Conservation (phyloP, 208 protist genomes). For the Trypanosomatidae sp. region DNA sequence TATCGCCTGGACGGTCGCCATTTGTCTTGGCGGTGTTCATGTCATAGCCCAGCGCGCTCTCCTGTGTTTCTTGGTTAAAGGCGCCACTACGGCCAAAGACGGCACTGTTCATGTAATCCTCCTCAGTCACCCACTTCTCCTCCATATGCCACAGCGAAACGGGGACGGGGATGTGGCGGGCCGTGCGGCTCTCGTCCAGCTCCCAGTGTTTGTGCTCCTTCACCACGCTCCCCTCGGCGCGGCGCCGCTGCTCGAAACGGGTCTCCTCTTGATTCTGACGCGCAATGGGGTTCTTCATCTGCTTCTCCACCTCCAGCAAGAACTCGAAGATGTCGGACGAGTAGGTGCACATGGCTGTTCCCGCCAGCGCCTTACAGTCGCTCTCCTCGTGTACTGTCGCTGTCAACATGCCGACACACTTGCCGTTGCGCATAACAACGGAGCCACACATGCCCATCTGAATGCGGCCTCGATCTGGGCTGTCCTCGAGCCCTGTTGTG, state of each 20-base stretch:
- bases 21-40: slow-evolving; percentile 82
- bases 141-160: slow-evolving; percentile 90
- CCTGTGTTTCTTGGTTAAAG: slow-evolving; percentile 90
- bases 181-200: slow-evolving; percentile 72
- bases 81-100: slow-evolving; percentile 83
- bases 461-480: slow-evolving; percentile 52
- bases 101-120: slow-evolving; percentile 80
- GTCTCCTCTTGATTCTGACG: slow-evolving; percentile 67
- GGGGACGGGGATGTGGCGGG: slow-evolving; percentile 85
- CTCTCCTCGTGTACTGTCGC: slow-evolving; percentile 87
- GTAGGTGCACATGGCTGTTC: slow-evolving; percentile 91
- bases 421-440: slow-evolving; percentile 84
- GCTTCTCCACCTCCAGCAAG: slow-evolving; percentile 88
- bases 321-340: slow-evolving; percentile 87
- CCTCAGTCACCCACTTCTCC: slow-evolving; percentile 89
- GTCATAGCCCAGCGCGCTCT: slow-evolving; percentile 81
- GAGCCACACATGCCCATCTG: slow-evolving; percentile 93
- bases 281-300: slow-evolving; percentile 76
- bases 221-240: slow-evolving; percentile 35
- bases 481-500: slow-evolving; percentile 73
- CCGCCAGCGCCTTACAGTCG: slow-evolving; percentile 73
- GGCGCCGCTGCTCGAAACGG: slow-evolving; percentile 58
- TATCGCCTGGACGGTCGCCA: slow-evolving; percentile 74
- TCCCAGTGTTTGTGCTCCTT: slow-evolving; percentile 66
- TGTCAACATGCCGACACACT: slow-evolving; percentile 92